Conservation (phyloP, 2,329 filamentous ascomycete species). For the Fusarium coffeatum region DNA sequence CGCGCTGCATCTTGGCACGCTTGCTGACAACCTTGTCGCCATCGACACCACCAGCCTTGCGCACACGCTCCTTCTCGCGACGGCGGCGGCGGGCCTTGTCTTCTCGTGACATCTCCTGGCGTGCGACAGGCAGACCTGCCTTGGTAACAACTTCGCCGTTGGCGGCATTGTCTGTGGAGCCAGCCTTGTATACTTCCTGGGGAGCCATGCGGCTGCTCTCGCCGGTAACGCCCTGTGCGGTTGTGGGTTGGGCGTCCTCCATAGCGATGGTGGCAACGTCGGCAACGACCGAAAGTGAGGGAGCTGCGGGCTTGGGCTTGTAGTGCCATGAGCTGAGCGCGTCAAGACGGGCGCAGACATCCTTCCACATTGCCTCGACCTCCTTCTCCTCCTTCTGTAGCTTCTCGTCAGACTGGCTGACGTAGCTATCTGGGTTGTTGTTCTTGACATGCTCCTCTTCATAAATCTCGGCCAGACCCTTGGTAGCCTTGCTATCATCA, state of each 20-base stretch:
- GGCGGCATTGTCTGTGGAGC: slow-evolving; percentile 68
- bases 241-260: slow-evolving; percentile 93
- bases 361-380: slow-evolving; percentile 84
- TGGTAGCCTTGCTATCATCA: slow-evolving; percentile 87
- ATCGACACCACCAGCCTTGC: slow-evolving; percentile 69
- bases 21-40: slow-evolving; percentile 64
- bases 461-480: slow-evolving; percentile 91
- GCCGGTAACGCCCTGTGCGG: slow-evolving; percentile 77
- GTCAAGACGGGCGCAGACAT: slow-evolving; percentile 83
- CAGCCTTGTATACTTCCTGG: slow-evolving; percentile 92
- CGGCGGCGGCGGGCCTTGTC: slow-evolving; percentile 82
- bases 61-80: slow-evolving; percentile 86
- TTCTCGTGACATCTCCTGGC: slow-evolving; percentile 88
- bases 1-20: slow-evolving; percentile 62
- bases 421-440: slow-evolving; percentile 80
- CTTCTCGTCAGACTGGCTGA: slow-evolving; percentile 86
- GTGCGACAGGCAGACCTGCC: slow-evolving; percentile 80
- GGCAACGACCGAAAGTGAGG: slow-evolving; percentile 85
- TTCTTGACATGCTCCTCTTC: slow-evolving; percentile 89
- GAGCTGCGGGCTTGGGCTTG: slow-evolving; percentile 85
- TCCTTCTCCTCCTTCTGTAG: slow-evolving; percentile 84
- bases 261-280: slow-evolving; percentile 93
- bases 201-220: slow-evolving; percentile 84
- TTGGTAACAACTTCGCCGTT: slow-evolving; percentile 81
- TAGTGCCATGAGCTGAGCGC: slow-evolving; percentile 94